Conservation (phyloP, 2,329 filamentous ascomycete species). For the Fusarium nurragi region DNA sequence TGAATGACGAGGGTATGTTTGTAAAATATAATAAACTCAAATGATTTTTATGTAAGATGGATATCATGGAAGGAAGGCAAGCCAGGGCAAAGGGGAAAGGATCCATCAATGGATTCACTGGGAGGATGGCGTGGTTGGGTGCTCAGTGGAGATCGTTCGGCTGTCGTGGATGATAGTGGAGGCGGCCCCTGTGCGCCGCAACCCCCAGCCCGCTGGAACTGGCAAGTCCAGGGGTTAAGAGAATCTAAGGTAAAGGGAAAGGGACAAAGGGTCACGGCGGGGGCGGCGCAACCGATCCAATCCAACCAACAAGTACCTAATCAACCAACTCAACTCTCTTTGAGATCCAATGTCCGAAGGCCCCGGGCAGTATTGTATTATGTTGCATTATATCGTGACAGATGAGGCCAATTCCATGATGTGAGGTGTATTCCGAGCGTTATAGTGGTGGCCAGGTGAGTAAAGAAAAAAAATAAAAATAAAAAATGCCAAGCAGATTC, state of each 20-base stretch:
- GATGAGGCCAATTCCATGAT: constrained; percentile 3
- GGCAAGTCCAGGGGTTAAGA: constrained; percentile 4
- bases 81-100: constrained; percentile 5
- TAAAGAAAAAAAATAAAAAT: too few species aligned
- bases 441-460: background rate
- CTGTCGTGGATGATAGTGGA: constrained; percentile 26
- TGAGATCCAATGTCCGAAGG: constrained; percentile 37
- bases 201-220: constrained; percentile 29
- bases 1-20: constrained; percentile 7
- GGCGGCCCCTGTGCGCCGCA: constrained; percentile 29
- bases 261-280: constrained; percentile 9
- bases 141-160: constrained; percentile 16
- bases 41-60: constrained; percentile 12
- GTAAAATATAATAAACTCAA: background rate
- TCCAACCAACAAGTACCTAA: constrained; percentile 15
- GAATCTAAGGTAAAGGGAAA: constrained; percentile 2
- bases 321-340: constrained; percentile 4
- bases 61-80: constrained; percentile 2
- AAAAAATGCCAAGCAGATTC: constrained; percentile 18
- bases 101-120: constrained; percentile 7
- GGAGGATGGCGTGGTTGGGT: background rate
- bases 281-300: constrained; percentile 25
- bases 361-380: constrained; percentile 12
- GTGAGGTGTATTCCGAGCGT: background rate
- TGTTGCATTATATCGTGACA: constrained; percentile 25